A percentile compares a stretch with the other conserved stretches of the same genome.
phyloP scores from a whole-genome alignment of 2,329 filamentous ascomycete species.

The Paramyrothecium roridum region DNA sequence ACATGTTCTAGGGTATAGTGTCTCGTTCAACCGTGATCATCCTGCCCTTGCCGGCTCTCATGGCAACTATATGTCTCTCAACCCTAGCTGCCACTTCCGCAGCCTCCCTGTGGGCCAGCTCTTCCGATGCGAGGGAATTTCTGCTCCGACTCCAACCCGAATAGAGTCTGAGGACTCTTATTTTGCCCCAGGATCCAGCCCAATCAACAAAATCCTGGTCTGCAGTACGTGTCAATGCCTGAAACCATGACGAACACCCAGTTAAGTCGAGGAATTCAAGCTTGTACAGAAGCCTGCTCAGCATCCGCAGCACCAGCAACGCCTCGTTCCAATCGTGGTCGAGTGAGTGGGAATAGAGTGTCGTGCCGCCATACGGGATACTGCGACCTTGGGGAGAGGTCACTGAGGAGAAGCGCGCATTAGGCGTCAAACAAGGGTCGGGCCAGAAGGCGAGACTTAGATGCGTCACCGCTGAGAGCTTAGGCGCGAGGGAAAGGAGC shows the following conservation, averaged over 20 bases:
- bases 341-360: conserved; percentile 53
- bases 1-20: no score
- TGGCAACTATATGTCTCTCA: conserved; percentile 44
- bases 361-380: conserved; percentile 53
- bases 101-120: conserved; percentile 29
- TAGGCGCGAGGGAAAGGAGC: conserved; percentile 50
- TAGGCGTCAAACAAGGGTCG: conserved; percentile 54
- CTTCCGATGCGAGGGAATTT: conserved; percentile 28
- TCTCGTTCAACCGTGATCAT: conserved; percentile 48
- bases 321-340: conserved; percentile 60
- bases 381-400: conserved; percentile 37
- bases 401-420: conserved; percentile 46
- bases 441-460: conserved; percentile 63
- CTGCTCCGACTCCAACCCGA: conserved; percentile 38
- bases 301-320: conserved; percentile 49
- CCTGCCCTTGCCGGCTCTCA: conserved; percentile 44
- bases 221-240: conserved; percentile 38
- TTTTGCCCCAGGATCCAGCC: conserved; percentile 51
- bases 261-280: conserved; percentile 61
- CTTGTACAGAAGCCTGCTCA: conserved; percentile 53
- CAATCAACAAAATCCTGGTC: conserved; percentile 51
- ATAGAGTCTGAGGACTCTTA: conserved; percentile 40
- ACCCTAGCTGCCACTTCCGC: conserved; percentile 35
- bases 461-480: conserved; percentile 54
- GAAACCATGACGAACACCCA: conserved; percentile 55